A percentile compares a stretch with the other conserved stretches of the same genome.
These are phyloP conservation scores for Corchorus olitorius DNA, from an alignment of 345 rosid species.

Conservation along the genomic window DNA sequence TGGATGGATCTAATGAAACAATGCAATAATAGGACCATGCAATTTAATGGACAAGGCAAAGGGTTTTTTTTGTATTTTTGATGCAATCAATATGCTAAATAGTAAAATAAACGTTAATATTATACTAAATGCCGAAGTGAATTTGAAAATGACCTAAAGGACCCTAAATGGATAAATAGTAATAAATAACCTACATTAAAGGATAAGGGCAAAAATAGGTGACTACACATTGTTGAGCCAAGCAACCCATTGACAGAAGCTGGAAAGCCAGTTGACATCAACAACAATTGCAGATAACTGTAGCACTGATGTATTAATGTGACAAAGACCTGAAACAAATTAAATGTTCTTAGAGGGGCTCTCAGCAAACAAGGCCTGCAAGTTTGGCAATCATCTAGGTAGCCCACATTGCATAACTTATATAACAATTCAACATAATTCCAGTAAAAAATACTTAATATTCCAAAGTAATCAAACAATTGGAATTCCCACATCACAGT, in stretches of 20 bases:
- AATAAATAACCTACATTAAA: too few species aligned
- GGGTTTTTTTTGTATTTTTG: too few species aligned
- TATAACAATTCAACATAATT: not conserved
- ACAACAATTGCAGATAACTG: not conserved
- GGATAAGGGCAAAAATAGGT: too few species aligned
- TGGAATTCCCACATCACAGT: not conserved
- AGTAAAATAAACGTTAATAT: too few species aligned
- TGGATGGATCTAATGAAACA: too few species aligned
- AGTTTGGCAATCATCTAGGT: not conserved
- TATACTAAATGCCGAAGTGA: too few species aligned
- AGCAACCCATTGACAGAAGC: not conserved
- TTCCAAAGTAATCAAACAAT: not conserved
- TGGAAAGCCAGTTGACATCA: slow-evolving; percentile 2
- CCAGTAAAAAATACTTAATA: not conserved
- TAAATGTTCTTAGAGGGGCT: not conserved
- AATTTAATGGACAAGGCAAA: too few species aligned
- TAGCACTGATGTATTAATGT: not conserved
- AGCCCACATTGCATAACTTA: slow-evolving; percentile 8
- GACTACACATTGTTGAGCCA: not conserved
- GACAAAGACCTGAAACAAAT: not conserved
- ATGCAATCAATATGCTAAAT: too few species aligned
- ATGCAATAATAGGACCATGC: too few species aligned
- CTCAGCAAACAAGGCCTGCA: not conserved
- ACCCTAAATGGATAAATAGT: too few species aligned
- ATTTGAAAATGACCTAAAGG: too few species aligned